Percentiles rank a stretch among this genome's conserved stretches.
Evolutionary conservation across 2,329 filamentous ascomycete species (phyloP).

Genomic region (Ascochyta clinopodiicola): DNA sequence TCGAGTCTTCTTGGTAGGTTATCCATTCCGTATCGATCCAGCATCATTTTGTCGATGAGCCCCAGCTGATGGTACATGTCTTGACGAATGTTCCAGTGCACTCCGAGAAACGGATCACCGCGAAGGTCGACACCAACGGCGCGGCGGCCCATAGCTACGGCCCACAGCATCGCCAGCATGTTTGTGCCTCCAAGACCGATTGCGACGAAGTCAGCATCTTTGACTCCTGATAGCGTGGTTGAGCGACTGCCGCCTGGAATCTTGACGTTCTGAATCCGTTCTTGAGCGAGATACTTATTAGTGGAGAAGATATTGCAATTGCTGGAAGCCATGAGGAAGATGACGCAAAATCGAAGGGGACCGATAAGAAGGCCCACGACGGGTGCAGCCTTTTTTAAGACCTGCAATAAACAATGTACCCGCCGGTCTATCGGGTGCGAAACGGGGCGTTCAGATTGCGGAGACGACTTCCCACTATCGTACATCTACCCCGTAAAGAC

Average conservation of each 20-base stretch:
- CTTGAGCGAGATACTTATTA: conserved; percentile 2
- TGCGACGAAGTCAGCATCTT: conserved; percentile 26
- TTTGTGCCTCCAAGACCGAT: conserved; percentile 25
- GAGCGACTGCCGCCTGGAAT: not conserved
- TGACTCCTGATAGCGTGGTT: conserved; percentile 13
- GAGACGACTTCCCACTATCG: too few species aligned
- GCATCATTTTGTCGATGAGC: conserved; percentile 28
- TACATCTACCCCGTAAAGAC: too few species aligned
- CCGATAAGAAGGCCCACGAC: too few species aligned
- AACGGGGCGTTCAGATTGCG: too few species aligned
- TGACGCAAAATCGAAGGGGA: too few species aligned
- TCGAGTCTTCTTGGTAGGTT: conserved; percentile 19
- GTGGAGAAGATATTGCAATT: not conserved
- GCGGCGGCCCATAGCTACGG: conserved; percentile 21
- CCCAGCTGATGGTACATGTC: conserved; percentile 28
- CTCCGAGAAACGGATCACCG: conserved; percentile 25
- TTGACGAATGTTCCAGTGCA: conserved; percentile 29
- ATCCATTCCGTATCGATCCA: conserved; percentile 20
- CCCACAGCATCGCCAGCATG: conserved; percentile 28
- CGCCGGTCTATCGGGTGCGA: too few species aligned
- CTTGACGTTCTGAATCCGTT: not conserved
- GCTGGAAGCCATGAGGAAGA: not conserved
- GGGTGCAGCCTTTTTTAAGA: too few species aligned
- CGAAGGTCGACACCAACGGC: conserved; percentile 25
- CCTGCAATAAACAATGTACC: too few species aligned